A percentile compares a stretch with the other conserved stretches of the same genome.
Evolutionary conservation across 23 red algal species (phyloP).

Genomic region (Chondrus crispus): DNA sequence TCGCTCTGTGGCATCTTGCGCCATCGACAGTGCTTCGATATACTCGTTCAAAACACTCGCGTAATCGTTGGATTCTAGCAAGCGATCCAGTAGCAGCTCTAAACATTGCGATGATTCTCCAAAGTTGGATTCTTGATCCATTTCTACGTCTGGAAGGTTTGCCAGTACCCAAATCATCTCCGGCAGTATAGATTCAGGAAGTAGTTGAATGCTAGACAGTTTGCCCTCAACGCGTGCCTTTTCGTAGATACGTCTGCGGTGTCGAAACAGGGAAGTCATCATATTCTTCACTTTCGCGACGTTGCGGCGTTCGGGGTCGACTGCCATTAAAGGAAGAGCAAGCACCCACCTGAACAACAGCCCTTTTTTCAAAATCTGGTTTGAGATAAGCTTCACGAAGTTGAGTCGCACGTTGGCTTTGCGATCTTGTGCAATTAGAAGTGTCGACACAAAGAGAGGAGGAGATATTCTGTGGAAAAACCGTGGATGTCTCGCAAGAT

Average conservation of each 20-base stretch:
- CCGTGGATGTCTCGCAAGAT: slow-evolving; percentile 23
- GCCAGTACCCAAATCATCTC: slow-evolving; percentile 54
- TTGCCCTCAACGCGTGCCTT: slow-evolving; percentile 1
- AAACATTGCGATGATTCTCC: slow-evolving; percentile 39
- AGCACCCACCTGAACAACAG: slow-evolving; percentile 38
- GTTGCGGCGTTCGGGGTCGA: slow-evolving; percentile 44
- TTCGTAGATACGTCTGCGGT: slow-evolving; percentile 25
- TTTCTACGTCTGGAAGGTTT: slow-evolving; percentile 41
- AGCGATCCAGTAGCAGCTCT: slow-evolving; percentile 43
- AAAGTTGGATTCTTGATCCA: slow-evolving; percentile 51
- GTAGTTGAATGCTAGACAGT: background rate
- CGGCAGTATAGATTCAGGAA: slow-evolving; percentile 46
- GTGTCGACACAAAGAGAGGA: slow-evolving; percentile 5
- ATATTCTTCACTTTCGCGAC: background rate
- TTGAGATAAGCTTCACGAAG: slow-evolving; percentile 20
- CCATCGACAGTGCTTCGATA: slow-evolving; percentile 45
- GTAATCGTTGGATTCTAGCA: slow-evolving; percentile 54
- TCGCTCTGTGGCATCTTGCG: slow-evolving; percentile 29
- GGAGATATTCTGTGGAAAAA: slow-evolving; percentile 29
- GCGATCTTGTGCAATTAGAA: slow-evolving; percentile 54
- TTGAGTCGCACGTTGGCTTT: slow-evolving; percentile 32
- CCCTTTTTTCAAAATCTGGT: slow-evolving; percentile 28
- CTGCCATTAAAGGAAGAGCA: slow-evolving; percentile 48
- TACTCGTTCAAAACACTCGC: slow-evolving; percentile 50
- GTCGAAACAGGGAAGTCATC: background rate